A percentile compares a stretch with the other conserved stretches of the same genome.
Conservation (phyloP, 1,284 basidiomycete genomes). For the Earliella scabrosa region DNA sequence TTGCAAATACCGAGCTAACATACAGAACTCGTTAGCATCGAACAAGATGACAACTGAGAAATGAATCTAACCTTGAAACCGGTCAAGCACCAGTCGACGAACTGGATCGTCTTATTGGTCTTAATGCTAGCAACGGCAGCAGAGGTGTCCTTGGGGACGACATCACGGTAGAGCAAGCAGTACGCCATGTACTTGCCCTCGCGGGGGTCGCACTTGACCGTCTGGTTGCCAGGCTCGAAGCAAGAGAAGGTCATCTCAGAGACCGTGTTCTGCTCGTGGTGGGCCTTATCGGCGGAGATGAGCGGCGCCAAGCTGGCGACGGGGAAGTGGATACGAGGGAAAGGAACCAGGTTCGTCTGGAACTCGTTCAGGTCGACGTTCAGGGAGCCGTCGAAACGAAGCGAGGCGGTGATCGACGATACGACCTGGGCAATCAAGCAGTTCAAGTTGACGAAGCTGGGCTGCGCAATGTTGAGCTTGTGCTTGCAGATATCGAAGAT, state of each 20-base stretch:
- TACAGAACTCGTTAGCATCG: constrained; percentile 5
- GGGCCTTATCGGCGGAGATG: constrained; percentile 85
- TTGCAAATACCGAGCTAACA: constrained; percentile 91
- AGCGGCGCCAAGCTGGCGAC: constrained; percentile 96
- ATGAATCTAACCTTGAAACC: constrained; percentile 79
- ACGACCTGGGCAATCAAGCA: too few relatives aligned
- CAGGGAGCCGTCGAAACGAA: constrained; percentile 97
- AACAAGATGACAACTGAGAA: constrained; percentile 47
- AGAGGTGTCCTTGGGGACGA: constrained; percentile 97
- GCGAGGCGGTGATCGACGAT: constrained; percentile 95
- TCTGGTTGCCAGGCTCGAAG: constrained; percentile 98
- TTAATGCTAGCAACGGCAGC: constrained; percentile 94
- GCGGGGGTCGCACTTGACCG: constrained; percentile 95
- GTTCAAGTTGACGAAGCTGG: constrained; percentile 96
- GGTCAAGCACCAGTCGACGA: constrained; percentile 98
- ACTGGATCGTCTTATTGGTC: constrained; percentile 97
- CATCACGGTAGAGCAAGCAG: constrained; percentile 91
- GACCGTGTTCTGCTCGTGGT: constrained; percentile 97
- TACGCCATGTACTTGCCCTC: constrained; percentile 99
- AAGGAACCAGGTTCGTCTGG: constrained; percentile 98
- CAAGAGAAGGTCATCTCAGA: constrained; percentile 98
- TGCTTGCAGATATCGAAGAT: constrained; percentile 99
- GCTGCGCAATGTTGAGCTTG: constrained; percentile 86
- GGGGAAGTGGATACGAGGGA: constrained; percentile 99
- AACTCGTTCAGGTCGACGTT: constrained; percentile 99